Conservation (phyloP, 2,329 filamentous ascomycete genomes). For the Neocatenulostroma microsporum region DNA sequence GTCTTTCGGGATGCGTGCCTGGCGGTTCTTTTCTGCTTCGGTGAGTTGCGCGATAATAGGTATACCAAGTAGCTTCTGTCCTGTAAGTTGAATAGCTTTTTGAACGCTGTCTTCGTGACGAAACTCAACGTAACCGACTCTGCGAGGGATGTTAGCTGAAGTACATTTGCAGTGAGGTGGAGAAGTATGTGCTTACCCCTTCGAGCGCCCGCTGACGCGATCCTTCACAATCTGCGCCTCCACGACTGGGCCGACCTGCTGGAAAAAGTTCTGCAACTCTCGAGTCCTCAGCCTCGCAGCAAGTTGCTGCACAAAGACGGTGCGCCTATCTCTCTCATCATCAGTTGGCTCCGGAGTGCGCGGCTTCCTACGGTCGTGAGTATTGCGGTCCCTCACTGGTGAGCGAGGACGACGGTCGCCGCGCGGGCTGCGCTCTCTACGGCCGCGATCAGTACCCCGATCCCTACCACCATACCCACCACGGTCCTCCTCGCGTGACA, state of each 20-base stretch:
- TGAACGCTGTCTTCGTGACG: conserved; percentile 89
- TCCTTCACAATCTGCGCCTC: conserved; percentile 99
- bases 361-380: conserved; percentile 6
- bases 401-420: conserved; percentile 28
- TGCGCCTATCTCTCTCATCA: conserved; percentile 92
- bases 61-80: conserved; percentile 96
- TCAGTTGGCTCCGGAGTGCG: conserved; percentile 66
- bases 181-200: conserved; percentile 61
- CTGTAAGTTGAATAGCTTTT: conserved; percentile 93
- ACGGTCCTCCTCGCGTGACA: conserved; percentile 48
- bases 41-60: conserved; percentile 97
- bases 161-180: conserved; percentile 3
- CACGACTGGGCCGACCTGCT: conserved; percentile 87
- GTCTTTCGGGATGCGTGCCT: too few relatives aligned
- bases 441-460: conserved; percentile 56
- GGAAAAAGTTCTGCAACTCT: conserved; percentile 90
- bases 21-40: conserved; percentile 98
- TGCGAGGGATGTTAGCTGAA: conserved; percentile 41
- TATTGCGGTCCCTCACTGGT: conserved; percentile 36
- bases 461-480: conserved; percentile 52
- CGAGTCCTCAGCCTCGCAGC: conserved; percentile 86
- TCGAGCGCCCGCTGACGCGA: conserved; percentile 89
- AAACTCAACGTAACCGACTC: conserved; percentile 99
- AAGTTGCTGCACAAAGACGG: conserved; percentile 97
- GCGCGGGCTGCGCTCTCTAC: conserved; percentile 16